Conservation (phyloP, 345 rosid genomes). For the Abelmoschus esculentus region DNA sequence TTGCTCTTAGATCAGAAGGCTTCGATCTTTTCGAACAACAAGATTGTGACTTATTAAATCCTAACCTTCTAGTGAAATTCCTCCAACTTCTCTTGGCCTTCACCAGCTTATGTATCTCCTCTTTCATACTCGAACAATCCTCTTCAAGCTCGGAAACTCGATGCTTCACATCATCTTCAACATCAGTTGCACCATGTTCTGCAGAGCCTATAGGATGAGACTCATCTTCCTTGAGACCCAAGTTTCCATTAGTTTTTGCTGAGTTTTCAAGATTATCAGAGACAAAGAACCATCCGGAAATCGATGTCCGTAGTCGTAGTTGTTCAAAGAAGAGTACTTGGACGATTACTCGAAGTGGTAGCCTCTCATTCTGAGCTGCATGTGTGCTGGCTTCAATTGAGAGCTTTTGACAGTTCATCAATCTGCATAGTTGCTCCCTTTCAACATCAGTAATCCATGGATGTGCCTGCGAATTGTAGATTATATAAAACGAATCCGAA, state of each 20-base stretch:
- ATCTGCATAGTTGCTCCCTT: slow-evolving; percentile 68
- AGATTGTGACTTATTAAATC: slow-evolving; percentile 44
- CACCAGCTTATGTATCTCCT: slow-evolving; percentile 51
- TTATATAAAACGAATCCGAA: neutral
- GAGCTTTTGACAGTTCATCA: slow-evolving; percentile 78
- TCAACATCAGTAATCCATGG: slow-evolving; percentile 72
- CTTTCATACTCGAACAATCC: slow-evolving; percentile 58
- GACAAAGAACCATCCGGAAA: slow-evolving; percentile 64
- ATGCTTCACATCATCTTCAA: slow-evolving; percentile 34
- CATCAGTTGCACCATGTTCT: slow-evolving; percentile 16
- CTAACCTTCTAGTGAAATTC: slow-evolving; percentile 39
- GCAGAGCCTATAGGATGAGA: slow-evolving; percentile 14
- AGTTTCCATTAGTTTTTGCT: slow-evolving; percentile 21
- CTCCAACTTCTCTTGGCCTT: slow-evolving; percentile 55
- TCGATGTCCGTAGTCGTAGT: slow-evolving; percentile 60
- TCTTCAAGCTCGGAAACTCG: slow-evolving; percentile 60
- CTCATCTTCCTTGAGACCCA: neutral
- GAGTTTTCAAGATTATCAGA: slow-evolving; percentile 54
- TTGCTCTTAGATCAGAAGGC: slow-evolving; percentile 21
- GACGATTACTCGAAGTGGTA: slow-evolving; percentile 62
- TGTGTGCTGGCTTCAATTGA: slow-evolving; percentile 81
- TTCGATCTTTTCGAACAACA: slow-evolving; percentile 43
- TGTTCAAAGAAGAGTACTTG: slow-evolving; percentile 80
- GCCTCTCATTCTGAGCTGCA: slow-evolving; percentile 75
- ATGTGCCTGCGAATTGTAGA: slow-evolving; percentile 47